Evolutionary conservation across 140 eudicot species (phyloP), one percentile per base, ranked within the genome.

Genomic region (Anethum foeniculum): DNA sequence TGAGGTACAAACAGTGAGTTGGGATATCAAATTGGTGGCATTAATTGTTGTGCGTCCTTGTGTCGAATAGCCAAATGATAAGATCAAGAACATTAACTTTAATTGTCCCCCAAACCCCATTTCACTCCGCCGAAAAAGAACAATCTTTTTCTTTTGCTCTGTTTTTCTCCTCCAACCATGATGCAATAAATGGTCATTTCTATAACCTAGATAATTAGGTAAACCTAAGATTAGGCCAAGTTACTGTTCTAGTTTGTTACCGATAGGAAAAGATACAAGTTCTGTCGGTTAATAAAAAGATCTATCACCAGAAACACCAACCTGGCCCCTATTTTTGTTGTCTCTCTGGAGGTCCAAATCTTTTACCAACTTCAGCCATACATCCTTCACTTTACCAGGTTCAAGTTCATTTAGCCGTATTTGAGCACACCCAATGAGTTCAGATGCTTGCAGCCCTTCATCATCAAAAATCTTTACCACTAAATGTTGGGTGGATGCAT

Each of bases 331-430:
- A 75, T 95, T 89, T 85, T 95, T 95, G 36, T 62, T 88, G 86
- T 95, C 99, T 83, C 99, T 88, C 77, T 95, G 99, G 71, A 95
- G 36, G 65, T 95, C 97, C 91, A 95, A 87, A 87, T 95, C 99
- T 86, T 95, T 95, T 44, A 95, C 97, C 91, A 95, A 77, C 71
- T 91, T 95, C 81, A 95, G 71, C 99, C 99, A 95, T 44, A 95
- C 86, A 85, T 92, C 99, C 79, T 91, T 95, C 36, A 95, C 96
- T 84, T 95, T 95, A 71, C 99, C 99, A 81, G 99, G 97, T 83
- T 88, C 96, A 49, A 95, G 97, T 71, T 86, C 88, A 49, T 62
- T 83, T 48, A 95, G 83, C 71, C 85, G 90, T 49, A 95, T 58
- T 86, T 92, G 97, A 84, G 97, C 97, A 80, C 93, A 90, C 51